Percentiles rank a stretch among this genome's conserved stretches.
These are phyloP conservation scores for Lanmaoa rubissima DNA, from an alignment of 768 basidiomycete genomes.

Conservation along the genomic window DNA sequence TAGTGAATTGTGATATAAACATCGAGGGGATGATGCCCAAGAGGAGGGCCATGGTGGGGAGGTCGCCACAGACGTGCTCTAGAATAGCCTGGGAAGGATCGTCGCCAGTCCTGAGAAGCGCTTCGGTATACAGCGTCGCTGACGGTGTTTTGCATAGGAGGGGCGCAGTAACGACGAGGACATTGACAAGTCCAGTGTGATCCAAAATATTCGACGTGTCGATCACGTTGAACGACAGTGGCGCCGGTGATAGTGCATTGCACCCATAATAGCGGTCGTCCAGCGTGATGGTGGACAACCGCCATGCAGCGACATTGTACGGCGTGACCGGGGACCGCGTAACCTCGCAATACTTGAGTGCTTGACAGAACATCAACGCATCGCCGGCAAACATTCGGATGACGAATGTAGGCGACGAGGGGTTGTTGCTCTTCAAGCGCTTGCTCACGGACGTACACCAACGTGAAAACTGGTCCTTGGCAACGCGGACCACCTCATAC, in stretches of 20 bases:
- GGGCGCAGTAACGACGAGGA: conserved; percentile 23
- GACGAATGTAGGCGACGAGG: conserved; percentile 19
- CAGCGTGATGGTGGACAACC: conserved; percentile 17
- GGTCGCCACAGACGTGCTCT: conserved; percentile 24
- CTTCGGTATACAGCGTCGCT: conserved; percentile 30
- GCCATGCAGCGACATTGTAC: conserved; percentile 25
- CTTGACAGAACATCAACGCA: conserved; percentile 24
- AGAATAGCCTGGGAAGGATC: conserved; percentile 13
- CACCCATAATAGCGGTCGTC: conserved; percentile 20
- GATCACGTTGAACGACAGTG: conserved; percentile 31
- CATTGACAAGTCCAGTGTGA: conserved; percentile 26
- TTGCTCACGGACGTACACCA: conserved; percentile 23
- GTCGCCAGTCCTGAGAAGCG: conserved; percentile 15
- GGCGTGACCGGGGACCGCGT: conserved; percentile 14
- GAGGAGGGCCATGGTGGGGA: conserved; percentile 25
- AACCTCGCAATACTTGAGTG: conserved; percentile 15
- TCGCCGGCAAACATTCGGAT: conserved; percentile 32
- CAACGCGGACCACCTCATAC: conserved; percentile 12
- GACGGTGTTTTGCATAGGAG: conserved; percentile 19
- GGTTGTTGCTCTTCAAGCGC: conserved; percentile 12
- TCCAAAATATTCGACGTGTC: conserved; percentile 33
- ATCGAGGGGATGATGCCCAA: conserved; percentile 25
- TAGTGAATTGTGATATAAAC: conserved; percentile 24
- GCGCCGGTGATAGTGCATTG: conserved; percentile 11
- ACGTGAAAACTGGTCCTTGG: conserved; percentile 23